Conservation (phyloP, 208 protist species). For the Leishmania arabica region DNA sequence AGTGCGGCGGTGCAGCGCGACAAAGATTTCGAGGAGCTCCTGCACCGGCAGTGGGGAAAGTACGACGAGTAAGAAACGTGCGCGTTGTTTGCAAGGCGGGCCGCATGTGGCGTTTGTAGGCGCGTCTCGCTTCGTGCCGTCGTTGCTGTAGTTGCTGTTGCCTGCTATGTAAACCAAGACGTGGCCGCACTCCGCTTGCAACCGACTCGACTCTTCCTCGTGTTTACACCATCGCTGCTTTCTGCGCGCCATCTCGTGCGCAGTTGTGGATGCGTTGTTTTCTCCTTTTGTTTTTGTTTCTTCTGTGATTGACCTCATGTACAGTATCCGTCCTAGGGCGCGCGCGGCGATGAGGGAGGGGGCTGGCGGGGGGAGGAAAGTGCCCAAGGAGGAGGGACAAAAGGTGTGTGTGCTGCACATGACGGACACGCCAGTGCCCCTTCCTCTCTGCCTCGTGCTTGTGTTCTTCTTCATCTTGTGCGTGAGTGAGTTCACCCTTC, state of each 20-base stretch:
- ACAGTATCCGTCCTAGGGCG: background rate
- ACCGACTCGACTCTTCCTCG: background rate
- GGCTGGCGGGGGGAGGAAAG: background rate
- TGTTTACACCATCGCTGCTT: background rate
- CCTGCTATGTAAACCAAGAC: background rate
- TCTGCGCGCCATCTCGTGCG: background rate
- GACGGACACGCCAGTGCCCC: background rate
- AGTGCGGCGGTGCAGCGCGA: conserved; percentile 53
- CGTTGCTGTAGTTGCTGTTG: background rate
- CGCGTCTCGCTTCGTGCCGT: background rate
- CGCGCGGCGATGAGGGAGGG: background rate
- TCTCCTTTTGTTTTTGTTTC: background rate
- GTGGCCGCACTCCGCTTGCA: background rate
- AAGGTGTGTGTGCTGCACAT: background rate
- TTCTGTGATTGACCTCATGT: background rate
- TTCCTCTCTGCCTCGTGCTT: background rate
- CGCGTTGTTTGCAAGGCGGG: background rate
- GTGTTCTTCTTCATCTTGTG: background rate
- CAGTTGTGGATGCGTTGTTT: background rate
- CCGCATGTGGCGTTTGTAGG: background rate
- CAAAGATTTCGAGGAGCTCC: conserved; percentile 65
- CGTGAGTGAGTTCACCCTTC: background rate
- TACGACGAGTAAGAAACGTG: conserved; percentile 20
- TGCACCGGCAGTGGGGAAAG: conserved; percentile 65
- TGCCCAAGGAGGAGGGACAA: background rate